Conservation (phyloP, 1,284 basidiomycete genomes). For the Puccinia polysora region DNA sequence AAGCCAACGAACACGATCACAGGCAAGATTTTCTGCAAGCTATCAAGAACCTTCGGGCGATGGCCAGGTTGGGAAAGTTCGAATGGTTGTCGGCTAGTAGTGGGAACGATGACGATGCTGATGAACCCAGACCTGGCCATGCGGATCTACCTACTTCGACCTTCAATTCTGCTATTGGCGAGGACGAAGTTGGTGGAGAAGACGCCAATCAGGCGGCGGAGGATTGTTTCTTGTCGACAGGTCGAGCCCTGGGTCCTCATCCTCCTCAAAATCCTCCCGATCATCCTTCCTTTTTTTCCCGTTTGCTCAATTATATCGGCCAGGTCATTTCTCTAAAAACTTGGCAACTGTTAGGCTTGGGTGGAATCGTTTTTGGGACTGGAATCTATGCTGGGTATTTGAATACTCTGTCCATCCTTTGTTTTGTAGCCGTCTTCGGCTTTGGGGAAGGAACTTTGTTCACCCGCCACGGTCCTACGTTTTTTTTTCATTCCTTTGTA, state of each 20-base stretch:
- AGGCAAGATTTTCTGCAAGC: slow-evolving; percentile 27
- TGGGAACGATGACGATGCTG: slow-evolving; percentile 10
- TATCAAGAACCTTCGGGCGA: slow-evolving; percentile 15
- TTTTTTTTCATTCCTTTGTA: not conserved
- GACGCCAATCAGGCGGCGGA: not conserved
- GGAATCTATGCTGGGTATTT: slow-evolving; percentile 27
- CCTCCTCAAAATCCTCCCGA: not conserved
- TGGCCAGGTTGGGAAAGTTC: slow-evolving; percentile 8
- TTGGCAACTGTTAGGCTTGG: slow-evolving; percentile 32
- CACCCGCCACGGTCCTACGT: not conserved
- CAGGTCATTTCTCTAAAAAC: slow-evolving; percentile 26
- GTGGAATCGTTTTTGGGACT: slow-evolving; percentile 31
- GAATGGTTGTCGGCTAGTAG: slow-evolving; percentile 20
- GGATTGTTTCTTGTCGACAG: not conserved
- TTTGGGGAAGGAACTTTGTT: not conserved
- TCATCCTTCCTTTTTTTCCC: not conserved
- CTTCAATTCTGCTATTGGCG: slow-evolving; percentile 9
- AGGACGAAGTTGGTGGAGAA: not conserved
- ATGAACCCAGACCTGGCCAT: slow-evolving; percentile 18
- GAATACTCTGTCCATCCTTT: not conserved
- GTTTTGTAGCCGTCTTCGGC: not conserved
- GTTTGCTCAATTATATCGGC: not conserved
- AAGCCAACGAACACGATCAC: not conserved
- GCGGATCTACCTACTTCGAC: slow-evolving; percentile 31
- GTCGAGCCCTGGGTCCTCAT: not conserved